Conservation (phyloP, 2,329 filamentous ascomycete genomes). For the Diplocarpon rosae region DNA sequence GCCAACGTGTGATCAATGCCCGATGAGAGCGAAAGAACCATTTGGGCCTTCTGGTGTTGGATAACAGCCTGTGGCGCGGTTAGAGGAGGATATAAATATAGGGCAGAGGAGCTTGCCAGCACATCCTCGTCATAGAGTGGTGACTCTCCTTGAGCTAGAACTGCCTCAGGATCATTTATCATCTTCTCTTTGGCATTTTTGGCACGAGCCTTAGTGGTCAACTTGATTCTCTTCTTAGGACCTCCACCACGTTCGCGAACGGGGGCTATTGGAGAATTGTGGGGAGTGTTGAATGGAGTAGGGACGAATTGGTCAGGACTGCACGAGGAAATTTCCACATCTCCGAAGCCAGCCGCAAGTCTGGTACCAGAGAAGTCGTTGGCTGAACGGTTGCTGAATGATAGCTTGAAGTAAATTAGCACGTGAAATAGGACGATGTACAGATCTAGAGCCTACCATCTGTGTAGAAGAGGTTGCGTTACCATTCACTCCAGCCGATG, state of each 20-base stretch:
- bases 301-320: background rate
- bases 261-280: background rate
- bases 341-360: background rate
- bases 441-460: too few species aligned
- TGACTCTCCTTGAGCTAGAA: background rate
- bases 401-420: background rate
- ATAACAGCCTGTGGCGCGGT: background rate
- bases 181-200: conserved; percentile 2
- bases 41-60: background rate
- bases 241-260: background rate
- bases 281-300: background rate
- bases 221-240: conserved; percentile 1
- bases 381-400: background rate
- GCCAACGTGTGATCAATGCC: background rate
- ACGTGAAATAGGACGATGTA: background rate
- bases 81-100: too few species aligned
- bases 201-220: background rate
- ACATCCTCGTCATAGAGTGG: conserved; percentile 1
- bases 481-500: too few species aligned
- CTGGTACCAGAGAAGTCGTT: background rate
- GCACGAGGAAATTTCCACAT: background rate
- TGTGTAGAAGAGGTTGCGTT: too few species aligned
- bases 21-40: background rate
- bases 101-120: background rate
- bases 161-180: background rate